Conservation (phyloP, 2,329 filamentous ascomycete genomes). For the Arthroderma sp. region DNA sequence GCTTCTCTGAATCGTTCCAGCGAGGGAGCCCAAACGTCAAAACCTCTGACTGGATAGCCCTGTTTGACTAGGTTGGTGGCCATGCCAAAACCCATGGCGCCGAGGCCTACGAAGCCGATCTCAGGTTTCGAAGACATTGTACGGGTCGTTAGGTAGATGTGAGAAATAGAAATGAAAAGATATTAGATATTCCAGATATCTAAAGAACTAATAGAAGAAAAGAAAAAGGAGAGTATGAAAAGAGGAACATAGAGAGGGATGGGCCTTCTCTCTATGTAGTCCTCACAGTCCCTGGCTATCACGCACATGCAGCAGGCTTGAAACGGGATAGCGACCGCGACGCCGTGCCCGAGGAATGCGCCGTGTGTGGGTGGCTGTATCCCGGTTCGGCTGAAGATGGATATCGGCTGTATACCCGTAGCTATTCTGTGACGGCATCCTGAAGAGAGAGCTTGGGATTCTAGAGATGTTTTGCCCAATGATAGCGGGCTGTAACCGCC, state of each 20-base stretch:
- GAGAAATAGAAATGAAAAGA: not conserved
- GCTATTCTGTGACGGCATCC: too few relatives aligned
- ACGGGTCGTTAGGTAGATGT: not conserved
- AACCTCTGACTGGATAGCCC: slow-evolving; percentile 56
- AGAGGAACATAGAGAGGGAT: not conserved
- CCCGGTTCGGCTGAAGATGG: too few relatives aligned
- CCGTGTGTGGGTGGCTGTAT: too few relatives aligned
- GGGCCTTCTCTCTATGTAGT: not conserved
- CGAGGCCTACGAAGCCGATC: slow-evolving; percentile 60
- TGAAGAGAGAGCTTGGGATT: too few relatives aligned
- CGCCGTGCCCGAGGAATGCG: too few relatives aligned
- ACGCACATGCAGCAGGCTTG: too few relatives aligned
- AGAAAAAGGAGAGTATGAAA: not conserved
- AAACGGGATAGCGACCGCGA: too few relatives aligned
- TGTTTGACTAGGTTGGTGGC: slow-evolving; percentile 57
- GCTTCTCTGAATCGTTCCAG: slow-evolving; percentile 52
- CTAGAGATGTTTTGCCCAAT: too few relatives aligned
- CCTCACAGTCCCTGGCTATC: too few relatives aligned
- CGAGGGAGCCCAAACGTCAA: slow-evolving; percentile 55
- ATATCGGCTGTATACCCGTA: too few relatives aligned
- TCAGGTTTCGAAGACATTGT: slow-evolving; percentile 27
- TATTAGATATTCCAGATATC: not conserved
- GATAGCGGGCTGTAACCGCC: too few relatives aligned
- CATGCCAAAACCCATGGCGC: slow-evolving; percentile 75
- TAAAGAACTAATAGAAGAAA: not conserved